phyloP scores from a whole-genome alignment of 331 rosid genomes.

The Ulmus americana region DNA sequence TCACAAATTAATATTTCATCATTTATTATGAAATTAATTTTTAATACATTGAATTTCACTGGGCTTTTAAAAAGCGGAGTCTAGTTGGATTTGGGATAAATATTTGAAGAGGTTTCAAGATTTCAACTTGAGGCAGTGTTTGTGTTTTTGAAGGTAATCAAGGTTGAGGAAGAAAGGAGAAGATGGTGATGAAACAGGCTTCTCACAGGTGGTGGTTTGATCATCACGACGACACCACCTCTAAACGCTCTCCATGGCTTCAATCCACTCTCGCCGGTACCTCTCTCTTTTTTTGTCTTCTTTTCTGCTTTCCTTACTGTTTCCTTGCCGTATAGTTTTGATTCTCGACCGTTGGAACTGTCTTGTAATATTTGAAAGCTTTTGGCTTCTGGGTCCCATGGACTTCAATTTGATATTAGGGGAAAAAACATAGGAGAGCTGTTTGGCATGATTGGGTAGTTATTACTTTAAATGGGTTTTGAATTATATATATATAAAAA shows the following conservation, averaged over 20 bases:
- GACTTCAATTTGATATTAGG: not conserved
- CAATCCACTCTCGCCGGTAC: constrained; percentile 70
- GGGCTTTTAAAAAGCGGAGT: not conserved
- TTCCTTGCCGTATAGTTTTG: not conserved
- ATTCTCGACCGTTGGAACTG: constrained; percentile 24
- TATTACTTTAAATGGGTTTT: no score
- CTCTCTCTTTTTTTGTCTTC: not conserved
- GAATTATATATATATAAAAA: no score
- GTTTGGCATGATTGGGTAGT: no score
- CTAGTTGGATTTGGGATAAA: not conserved
- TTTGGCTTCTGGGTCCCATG: constrained; percentile 1
- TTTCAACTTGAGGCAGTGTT: not conserved
- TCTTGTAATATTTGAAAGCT: constrained; percentile 6
- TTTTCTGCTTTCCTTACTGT: not conserved
- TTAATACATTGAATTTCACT: not conserved
- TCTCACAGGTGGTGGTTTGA: constrained; percentile 80
- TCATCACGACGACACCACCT: constrained; percentile 23
- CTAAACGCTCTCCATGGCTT: constrained; percentile 73
- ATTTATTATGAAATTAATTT: not conserved
- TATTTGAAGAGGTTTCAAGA: not conserved
- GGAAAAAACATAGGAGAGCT: no score
- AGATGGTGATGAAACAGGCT: constrained; percentile 27
- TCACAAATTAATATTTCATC: not conserved
- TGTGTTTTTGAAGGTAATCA: constrained; percentile 1
- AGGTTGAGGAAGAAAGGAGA: constrained; percentile 11